Conservation (phyloP, 176 grass and related monocot species). For the Rhynchospora pubera region DNA sequence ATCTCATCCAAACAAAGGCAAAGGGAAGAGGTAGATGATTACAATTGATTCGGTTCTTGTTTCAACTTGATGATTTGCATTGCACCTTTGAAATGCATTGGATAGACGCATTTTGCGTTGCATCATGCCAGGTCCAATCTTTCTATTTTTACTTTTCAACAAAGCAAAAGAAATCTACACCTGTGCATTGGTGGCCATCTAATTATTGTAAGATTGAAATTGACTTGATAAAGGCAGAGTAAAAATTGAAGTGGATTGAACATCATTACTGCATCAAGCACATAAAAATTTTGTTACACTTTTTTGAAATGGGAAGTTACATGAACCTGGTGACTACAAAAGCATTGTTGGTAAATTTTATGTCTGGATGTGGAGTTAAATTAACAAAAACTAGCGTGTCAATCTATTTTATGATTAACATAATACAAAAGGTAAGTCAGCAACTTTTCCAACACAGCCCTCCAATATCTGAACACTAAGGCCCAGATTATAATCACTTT, state of each 20-base stretch:
- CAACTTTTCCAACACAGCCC: too few relatives aligned
- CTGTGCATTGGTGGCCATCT: not conserved
- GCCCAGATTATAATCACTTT: too few relatives aligned
- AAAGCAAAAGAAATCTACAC: slow-evolving; percentile 1
- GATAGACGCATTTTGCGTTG: not conserved
- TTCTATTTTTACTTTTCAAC: slow-evolving; percentile 4
- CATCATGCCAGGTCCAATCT: slow-evolving; percentile 2
- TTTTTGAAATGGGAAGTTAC: not conserved
- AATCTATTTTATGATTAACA: too few relatives aligned
- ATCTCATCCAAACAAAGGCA: too few relatives aligned
- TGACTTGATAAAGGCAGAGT: not conserved
- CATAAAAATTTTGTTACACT: not conserved
- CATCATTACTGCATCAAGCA: not conserved
- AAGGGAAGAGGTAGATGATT: too few relatives aligned
- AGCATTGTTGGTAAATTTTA: not conserved
- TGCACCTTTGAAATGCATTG: not conserved
- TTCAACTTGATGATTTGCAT: not conserved
- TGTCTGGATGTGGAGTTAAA: too few relatives aligned
- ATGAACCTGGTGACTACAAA: not conserved
- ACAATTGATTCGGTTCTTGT: not conserved
- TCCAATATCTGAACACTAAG: too few relatives aligned
- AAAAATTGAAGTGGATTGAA: not conserved
- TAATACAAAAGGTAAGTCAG: too few relatives aligned
- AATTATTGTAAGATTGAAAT: not conserved
- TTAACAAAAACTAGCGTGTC: too few relatives aligned